phyloP scores from a whole-genome alignment of 2,329 filamentous ascomycete species.

The Aspergillus novoparasiticus region DNA sequence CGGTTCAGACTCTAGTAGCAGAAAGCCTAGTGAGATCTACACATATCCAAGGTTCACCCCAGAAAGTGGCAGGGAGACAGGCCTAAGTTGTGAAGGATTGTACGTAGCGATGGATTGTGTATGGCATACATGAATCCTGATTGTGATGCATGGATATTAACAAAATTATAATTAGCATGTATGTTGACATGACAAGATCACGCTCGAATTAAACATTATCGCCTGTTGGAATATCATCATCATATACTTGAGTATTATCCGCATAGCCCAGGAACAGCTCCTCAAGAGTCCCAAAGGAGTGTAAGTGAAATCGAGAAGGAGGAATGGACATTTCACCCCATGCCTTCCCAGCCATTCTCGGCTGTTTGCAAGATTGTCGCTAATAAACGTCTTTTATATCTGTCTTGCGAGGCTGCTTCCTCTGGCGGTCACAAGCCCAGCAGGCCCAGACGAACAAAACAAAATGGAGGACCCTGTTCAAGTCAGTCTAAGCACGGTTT shows the following conservation, averaged over 20 bases:
- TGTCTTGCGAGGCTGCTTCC: background rate
- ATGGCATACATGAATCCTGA: background rate
- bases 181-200: background rate
- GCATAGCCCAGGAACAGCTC: too few relatives aligned
- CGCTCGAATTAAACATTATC: background rate
- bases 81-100: background rate
- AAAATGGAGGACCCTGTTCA: background rate
- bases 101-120: background rate
- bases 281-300: background rate
- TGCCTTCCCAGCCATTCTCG: too few relatives aligned
- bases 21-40: too few relatives aligned
- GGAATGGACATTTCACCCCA: background rate
- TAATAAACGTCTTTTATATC: background rate
- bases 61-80: background rate
- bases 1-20: too few relatives aligned
- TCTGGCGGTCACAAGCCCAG: background rate
- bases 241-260: background rate
- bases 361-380: too few relatives aligned
- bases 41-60: background rate
- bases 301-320: background rate
- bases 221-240: background rate
- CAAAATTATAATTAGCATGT: background rate
- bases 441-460: slow-evolving; percentile 6
- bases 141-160: background rate
- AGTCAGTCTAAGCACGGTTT: too few relatives aligned